phyloP scores from a whole-genome alignment of 2,329 filamentous ascomycete species.

The Paracoccidioides lutzii region DNA sequence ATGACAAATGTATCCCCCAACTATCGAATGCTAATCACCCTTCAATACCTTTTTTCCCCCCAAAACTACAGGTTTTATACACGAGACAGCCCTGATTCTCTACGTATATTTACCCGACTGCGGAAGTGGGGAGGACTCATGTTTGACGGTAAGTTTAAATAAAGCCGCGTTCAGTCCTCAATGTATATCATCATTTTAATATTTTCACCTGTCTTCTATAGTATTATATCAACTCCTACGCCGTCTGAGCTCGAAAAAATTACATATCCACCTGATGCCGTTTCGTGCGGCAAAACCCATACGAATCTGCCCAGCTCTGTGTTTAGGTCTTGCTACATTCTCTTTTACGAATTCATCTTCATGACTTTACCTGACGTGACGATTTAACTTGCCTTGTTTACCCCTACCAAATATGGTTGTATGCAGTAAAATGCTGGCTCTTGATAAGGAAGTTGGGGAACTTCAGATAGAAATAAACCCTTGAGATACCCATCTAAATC shows the following conservation, averaged over 20 bases:
- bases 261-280: not conserved
- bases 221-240: constrained; percentile 36
- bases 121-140: constrained; percentile 32
- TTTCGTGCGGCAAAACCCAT: not conserved
- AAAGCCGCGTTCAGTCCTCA: not conserved
- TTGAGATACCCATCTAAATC: too few species aligned
- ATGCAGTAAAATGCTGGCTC: too few species aligned
- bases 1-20: too few species aligned
- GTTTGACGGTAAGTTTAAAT: constrained; percentile 29
- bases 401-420: too few species aligned
- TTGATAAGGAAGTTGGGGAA: too few species aligned
- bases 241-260: constrained; percentile 14
- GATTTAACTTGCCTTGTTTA: too few species aligned
- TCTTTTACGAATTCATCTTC: too few species aligned
- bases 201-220: constrained; percentile 9
- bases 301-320: too few species aligned
- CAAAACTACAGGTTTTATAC: constrained; percentile 27
- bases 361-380: too few species aligned
- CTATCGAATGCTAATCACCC: not conserved
- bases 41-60: not conserved
- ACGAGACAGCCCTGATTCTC: constrained; percentile 33
- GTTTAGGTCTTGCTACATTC: too few species aligned
- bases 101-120: constrained; percentile 35
- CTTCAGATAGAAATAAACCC: too few species aligned
- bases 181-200: not conserved